These are phyloP conservation scores for Warburgia ugandensis DNA, from an alignment of 164 flowering plant species.

Conservation along the genomic window DNA sequence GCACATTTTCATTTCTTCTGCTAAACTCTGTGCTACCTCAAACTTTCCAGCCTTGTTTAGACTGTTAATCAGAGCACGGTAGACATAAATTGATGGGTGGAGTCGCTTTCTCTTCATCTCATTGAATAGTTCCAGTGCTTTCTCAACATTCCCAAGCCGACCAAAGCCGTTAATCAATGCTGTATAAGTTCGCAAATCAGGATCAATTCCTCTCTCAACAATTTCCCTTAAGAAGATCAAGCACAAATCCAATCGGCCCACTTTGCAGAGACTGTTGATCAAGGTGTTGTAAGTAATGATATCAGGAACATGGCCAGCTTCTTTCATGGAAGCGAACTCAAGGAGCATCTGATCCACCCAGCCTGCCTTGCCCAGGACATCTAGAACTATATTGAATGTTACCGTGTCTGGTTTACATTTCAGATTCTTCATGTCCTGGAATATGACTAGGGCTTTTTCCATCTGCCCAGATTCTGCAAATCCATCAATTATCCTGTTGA, in stretches of 20 bases:
- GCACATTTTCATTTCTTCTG: slow-evolving; percentile 55
- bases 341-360: slow-evolving; percentile 57
- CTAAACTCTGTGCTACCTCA: slow-evolving; percentile 39
- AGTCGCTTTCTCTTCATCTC: slow-evolving; percentile 60
- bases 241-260: slow-evolving; percentile 66
- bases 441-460: slow-evolving; percentile 69
- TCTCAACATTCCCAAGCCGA: slow-evolving; percentile 59
- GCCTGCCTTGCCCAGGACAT: slow-evolving; percentile 54
- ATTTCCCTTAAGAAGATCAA: slow-evolving; percentile 41
- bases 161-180: slow-evolving; percentile 77
- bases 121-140: slow-evolving; percentile 45
- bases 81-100: slow-evolving; percentile 57
- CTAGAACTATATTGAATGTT: slow-evolving; percentile 65
- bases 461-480: slow-evolving; percentile 50
- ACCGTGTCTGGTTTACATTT: slow-evolving; percentile 59
- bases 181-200: slow-evolving; percentile 82
- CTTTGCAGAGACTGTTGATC: slow-evolving; percentile 48
- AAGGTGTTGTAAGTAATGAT: slow-evolving; percentile 68
- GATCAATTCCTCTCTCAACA: slow-evolving; percentile 44
- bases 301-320: slow-evolving; percentile 47
- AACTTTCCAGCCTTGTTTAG: slow-evolving; percentile 57
- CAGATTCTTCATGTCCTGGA: slow-evolving; percentile 44
- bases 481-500: slow-evolving; percentile 61
- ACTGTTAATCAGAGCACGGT: slow-evolving; percentile 46
- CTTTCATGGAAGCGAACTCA: slow-evolving; percentile 57